phyloP scores from a whole-genome alignment of 2,329 filamentous ascomycete species.

The Aspergillus nomiae region DNA sequence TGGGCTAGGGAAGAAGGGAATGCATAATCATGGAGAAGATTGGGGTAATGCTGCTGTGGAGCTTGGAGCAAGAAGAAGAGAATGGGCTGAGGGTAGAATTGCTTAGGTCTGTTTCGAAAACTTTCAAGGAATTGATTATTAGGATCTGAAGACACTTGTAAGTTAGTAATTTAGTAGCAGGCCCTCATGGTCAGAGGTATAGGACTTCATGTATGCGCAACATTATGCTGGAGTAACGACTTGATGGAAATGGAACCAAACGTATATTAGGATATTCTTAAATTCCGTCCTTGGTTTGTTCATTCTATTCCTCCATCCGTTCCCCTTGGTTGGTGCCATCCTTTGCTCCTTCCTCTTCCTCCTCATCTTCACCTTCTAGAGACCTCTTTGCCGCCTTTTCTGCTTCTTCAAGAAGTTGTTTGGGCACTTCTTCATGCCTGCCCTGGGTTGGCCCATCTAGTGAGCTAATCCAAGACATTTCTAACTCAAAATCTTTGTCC shows the following conservation, averaged over 20 bases:
- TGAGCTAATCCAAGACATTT: constrained; percentile 97
- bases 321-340: constrained; percentile 64
- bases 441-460: constrained; percentile 87
- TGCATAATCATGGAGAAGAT: constrained; percentile 94
- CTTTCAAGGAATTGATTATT: not conserved
- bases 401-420: constrained; percentile 85
- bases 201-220: not conserved
- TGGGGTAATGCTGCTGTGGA: constrained; percentile 96
- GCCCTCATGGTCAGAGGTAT: not conserved
- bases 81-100: constrained; percentile 74
- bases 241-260: not conserved
- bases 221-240: not conserved
- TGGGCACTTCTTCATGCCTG: constrained; percentile 88
- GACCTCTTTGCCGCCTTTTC: constrained; percentile 90
- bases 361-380: constrained; percentile 80
- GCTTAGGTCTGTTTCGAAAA: constrained; percentile 28
- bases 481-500: constrained; percentile 98
- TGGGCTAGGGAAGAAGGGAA: constrained; percentile 61
- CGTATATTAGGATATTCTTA: not conserved
- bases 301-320: constrained; percentile 82
- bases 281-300: constrained; percentile 3
- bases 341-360: constrained; percentile 68
- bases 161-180: not conserved
- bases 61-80: constrained; percentile 82
- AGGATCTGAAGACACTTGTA: not conserved